Percentiles rank a stretch among this genome's conserved stretches.
phyloP scores from a whole-genome alignment of 305 asterid species.

The Withania somnifera region DNA sequence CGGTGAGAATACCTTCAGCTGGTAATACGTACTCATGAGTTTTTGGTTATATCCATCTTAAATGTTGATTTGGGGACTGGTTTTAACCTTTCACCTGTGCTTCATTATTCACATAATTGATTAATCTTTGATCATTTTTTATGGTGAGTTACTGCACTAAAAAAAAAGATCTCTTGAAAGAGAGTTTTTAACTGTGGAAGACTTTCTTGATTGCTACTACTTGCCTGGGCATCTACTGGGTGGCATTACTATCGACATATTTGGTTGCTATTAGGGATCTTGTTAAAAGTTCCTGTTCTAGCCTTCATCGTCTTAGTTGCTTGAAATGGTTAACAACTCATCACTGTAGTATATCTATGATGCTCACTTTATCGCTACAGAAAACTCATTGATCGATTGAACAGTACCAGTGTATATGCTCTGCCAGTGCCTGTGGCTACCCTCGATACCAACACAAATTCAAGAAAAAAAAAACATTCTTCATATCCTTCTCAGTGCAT shows the following conservation, averaged over 20 bases:
- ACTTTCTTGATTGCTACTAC: neutral
- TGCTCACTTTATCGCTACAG: neutral
- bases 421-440: neutral
- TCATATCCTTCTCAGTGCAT: neutral
- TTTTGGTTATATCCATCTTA: neutral
- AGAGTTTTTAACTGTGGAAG: neutral
- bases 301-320: neutral
- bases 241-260: neutral
- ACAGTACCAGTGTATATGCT: neutral
- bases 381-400: neutral
- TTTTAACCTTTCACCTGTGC: neutral
- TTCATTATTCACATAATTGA: neutral
- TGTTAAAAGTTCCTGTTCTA: neutral
- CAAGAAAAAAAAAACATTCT: neutral
- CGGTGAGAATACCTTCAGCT: neutral
- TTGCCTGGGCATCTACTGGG: neutral
- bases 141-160: neutral
- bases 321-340: neutral
- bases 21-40: neutral
- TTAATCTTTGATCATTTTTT: neutral
- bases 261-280: neutral
- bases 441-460: neutral
- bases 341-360: neutral
- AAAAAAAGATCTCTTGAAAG: neutral
- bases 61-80: neutral